Evolutionary conservation across 225 moss, liverwort and hornwort species (phyloP), one percentile per base, ranked within the genome.

Genomic region (Bryum argenteum): DNA sequence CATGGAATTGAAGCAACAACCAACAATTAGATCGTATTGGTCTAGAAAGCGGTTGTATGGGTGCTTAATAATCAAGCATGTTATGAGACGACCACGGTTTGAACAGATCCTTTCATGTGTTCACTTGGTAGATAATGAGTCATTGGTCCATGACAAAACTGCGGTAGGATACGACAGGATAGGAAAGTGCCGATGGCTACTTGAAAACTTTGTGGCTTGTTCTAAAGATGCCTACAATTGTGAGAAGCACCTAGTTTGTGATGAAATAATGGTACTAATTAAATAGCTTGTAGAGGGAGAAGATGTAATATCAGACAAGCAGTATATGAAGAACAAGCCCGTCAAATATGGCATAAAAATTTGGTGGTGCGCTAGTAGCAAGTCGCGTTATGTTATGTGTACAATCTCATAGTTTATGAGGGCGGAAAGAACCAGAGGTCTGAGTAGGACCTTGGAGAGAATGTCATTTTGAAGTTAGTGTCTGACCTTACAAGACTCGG

Each of bases 181-280:
- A 37, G 61, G 14, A 1, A 71, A 61, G 26, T 45, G 11, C 3
- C 6, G 20, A 1, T 71, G 51, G 28, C 9, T 71, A 0, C 1
- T 62, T 1, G 61, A 71, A 2, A 50, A 22, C 4, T 61, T 61
- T 50, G 48, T 71, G 0, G 2, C 1, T 51, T 14, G 20, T 14
- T 13, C 9, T 0, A 51, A 71, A 6, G 37, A 4, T 0, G 15
- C 61, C 4, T 71, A 51, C 2, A 38, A 61, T 1, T 52, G 10
- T 52, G 9, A 22, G 1, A 39, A 61, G 8, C 28, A 71, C 8
- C 4, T 71, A 1, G 61, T 47, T 33, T 71, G 61, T 39, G 48
- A 60, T 18, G 12, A 71, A 13, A 47, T 71, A 10, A 50, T 60
- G 12, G 60, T n/a, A n/a, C n/a, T n/a, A n/a, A n/a, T n/a, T n/a